Conservation (phyloP, 2,329 filamentous ascomycete species). For the Emergomyces orientalis region DNA sequence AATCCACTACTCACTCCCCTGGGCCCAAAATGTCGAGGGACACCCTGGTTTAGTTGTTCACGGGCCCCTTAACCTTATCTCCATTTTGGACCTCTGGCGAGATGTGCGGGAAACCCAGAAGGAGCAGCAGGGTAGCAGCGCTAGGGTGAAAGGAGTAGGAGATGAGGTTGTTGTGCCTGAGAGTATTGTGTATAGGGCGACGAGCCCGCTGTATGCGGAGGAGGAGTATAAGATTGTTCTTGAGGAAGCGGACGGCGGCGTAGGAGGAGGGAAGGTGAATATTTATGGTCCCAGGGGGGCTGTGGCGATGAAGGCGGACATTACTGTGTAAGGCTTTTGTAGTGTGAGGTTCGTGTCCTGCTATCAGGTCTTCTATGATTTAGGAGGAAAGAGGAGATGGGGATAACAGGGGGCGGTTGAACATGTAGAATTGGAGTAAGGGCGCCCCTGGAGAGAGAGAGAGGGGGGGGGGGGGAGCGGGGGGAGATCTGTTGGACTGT, state of each 20-base stretch:
- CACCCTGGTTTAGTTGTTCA: conserved; percentile 37
- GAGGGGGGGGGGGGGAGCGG: too few relatives aligned
- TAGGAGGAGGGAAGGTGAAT: conserved; percentile 23
- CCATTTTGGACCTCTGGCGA: conserved; percentile 37
- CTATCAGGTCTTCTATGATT: neutral
- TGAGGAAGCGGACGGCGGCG: conserved; percentile 25
- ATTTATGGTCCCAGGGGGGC: conserved; percentile 26
- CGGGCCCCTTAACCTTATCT: conserved; percentile 36
- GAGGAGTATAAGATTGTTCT: conserved; percentile 40
- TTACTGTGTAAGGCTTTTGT: conserved; percentile 11
- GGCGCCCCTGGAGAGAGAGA: too few relatives aligned
- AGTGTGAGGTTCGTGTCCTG: neutral
- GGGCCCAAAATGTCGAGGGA: conserved; percentile 37
- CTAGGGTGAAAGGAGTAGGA: conserved; percentile 8
- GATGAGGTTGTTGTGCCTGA: conserved; percentile 28
- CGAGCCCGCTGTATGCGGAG: conserved; percentile 42
- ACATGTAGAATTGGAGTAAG: too few relatives aligned
- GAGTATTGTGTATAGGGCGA: conserved; percentile 41
- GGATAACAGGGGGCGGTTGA: neutral
- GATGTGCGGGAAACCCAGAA: conserved; percentile 23
- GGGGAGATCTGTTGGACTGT: too few relatives aligned
- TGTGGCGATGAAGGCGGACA: conserved; percentile 34
- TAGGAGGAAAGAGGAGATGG: neutral
- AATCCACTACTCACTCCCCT: conserved; percentile 37
- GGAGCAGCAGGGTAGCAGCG: conserved; percentile 14